Evolutionary conservation across 2,329 filamentous ascomycete species (phyloP).

Genomic region (Talaromyces funiculosus): DNA sequence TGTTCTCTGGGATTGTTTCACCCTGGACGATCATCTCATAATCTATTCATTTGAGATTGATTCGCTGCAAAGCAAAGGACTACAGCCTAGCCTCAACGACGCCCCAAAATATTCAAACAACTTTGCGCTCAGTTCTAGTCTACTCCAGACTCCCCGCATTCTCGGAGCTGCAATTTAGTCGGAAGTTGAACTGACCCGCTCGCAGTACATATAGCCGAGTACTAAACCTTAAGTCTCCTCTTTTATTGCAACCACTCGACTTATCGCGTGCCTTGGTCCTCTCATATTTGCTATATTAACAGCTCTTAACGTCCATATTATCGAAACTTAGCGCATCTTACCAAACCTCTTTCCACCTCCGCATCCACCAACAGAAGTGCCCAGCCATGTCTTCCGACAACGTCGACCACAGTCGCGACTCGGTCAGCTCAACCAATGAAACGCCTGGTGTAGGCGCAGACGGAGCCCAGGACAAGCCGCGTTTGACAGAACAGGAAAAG

Average conservation of each 20-base stretch:
- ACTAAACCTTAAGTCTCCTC: neutral
- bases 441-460: conserved; percentile 13
- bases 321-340: neutral
- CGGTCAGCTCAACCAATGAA: conserved; percentile 17
- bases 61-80: neutral
- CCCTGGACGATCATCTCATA: neutral
- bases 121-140: neutral
- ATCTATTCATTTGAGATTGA: neutral
- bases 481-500: conserved; percentile 64
- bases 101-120: neutral
- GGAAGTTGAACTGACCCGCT: neutral
- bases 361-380: neutral
- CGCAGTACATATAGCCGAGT: neutral
- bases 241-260: neutral
- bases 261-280: neutral
- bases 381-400: conserved; percentile 12
- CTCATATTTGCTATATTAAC: neutral
- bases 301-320: neutral
- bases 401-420: conserved; percentile 10
- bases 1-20: neutral
- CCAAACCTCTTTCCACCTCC: neutral
- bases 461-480: conserved; percentile 51
- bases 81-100: neutral
- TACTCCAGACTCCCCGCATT: neutral
- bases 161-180: neutral